Evolutionary conservation across 805 yeast species (phyloP).

Genomic region (Komagataella pastoris): DNA sequence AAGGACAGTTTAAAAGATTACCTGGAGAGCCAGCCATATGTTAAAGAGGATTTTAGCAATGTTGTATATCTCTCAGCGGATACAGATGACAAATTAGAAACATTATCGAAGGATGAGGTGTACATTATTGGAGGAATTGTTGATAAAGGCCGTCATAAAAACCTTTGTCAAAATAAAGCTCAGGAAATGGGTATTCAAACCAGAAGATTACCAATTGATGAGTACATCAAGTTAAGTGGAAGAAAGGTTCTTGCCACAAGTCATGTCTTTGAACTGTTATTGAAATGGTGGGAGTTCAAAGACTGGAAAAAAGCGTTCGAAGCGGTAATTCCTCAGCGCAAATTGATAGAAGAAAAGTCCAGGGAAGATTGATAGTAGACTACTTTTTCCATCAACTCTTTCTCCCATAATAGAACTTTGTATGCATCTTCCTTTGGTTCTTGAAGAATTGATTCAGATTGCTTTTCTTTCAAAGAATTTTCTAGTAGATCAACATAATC

Average conservation of each 20-base stretch:
- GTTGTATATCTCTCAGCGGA: constrained; percentile 77
- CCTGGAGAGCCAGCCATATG: constrained; percentile 11
- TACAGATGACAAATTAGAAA: constrained; percentile 54
- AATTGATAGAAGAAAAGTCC: constrained; percentile 21
- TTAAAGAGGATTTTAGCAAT: constrained; percentile 20
- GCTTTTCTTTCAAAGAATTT: background rate
- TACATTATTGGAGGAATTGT: constrained; percentile 94
- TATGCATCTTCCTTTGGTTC: background rate
- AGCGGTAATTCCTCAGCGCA: constrained; percentile 75
- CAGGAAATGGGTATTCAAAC: constrained; percentile 54
- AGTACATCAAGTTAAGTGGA: constrained; percentile 71
- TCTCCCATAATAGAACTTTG: background rate
- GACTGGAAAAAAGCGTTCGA: constrained; percentile 88
- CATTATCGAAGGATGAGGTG: constrained; percentile 53
- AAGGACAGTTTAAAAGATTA: constrained; percentile 22
- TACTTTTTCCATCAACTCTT: background rate
- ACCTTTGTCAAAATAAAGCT: constrained; percentile 74
- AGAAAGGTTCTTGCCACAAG: constrained; percentile 86
- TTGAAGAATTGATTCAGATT: background rate
- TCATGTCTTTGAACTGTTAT: constrained; percentile 82
- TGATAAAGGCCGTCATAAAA: constrained; percentile 83
- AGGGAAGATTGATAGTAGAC: background rate
- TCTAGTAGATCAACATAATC: background rate
- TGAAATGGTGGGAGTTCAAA: constrained; percentile 63
- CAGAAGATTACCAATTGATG: constrained; percentile 77